Conservation (phyloP, 805 yeast species). For the Vanderwaltozyma yarrowii region DNA sequence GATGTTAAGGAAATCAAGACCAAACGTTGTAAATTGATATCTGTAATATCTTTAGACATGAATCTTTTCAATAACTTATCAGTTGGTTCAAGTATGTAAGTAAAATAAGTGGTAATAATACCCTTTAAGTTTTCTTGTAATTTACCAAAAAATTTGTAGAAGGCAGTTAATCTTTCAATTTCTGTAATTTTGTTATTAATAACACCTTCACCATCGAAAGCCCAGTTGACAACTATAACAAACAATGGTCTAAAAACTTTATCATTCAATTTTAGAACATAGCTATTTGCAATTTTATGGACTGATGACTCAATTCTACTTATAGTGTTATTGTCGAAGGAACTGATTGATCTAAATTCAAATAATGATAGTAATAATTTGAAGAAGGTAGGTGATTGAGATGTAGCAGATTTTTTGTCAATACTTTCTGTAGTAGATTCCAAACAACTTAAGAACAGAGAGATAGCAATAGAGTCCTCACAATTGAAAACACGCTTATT, state of each 20-base stretch:
- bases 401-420: constrained; percentile 67
- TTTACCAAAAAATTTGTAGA: constrained; percentile 77
- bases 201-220: constrained; percentile 72
- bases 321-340: constrained; percentile 60
- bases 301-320: constrained; percentile 73
- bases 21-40: constrained; percentile 57
- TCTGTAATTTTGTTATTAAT: constrained; percentile 36
- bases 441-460: constrained; percentile 58
- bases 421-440: constrained; percentile 55
- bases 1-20: constrained; percentile 62
- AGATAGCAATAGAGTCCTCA: constrained; percentile 41
- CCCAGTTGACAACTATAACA: constrained; percentile 83
- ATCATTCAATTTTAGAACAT: constrained; percentile 87
- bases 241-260: constrained; percentile 88
- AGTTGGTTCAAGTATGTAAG: constrained; percentile 74
- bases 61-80: constrained; percentile 44
- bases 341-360: constrained; percentile 51
- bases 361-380: constrained; percentile 59
- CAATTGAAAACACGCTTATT: constrained; percentile 28
- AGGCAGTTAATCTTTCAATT: constrained; percentile 53
- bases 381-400: constrained; percentile 57
- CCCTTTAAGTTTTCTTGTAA: constrained; percentile 77
- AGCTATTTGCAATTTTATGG: constrained; percentile 60
- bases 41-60: constrained; percentile 33
- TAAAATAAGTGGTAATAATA: constrained; percentile 79